Evolutionary conservation across 768 basidiomycete species (phyloP).

Genomic region (Termitomyces bulborhizus): DNA sequence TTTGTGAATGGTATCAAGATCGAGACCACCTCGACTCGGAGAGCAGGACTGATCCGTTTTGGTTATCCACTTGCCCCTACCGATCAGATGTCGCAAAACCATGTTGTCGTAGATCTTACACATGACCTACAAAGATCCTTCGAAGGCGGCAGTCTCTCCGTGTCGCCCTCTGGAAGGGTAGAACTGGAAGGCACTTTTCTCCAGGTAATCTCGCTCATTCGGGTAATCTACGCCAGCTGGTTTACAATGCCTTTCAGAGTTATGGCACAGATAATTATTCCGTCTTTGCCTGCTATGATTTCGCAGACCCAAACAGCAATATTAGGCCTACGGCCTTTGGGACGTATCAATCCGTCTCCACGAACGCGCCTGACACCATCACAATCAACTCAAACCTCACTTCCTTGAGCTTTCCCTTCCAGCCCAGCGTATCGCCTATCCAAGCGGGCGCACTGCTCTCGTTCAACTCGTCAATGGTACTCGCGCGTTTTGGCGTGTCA

Average conservation of each 20-base stretch:
- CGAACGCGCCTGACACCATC: slow-evolving; percentile 26
- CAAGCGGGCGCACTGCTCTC: slow-evolving; percentile 41
- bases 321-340: slow-evolving; percentile 25
- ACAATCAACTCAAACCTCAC: slow-evolving; percentile 26
- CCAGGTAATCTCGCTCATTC: slow-evolving; percentile 23
- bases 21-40: slow-evolving; percentile 55
- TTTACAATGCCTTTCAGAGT: slow-evolving; percentile 23
- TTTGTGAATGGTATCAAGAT: slow-evolving; percentile 41
- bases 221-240: background rate
- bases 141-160: slow-evolving; percentile 33
- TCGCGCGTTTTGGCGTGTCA: slow-evolving; percentile 53
- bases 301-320: slow-evolving; percentile 21
- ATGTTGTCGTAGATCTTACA: slow-evolving; percentile 42
- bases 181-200: slow-evolving; percentile 37
- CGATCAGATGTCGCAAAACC: slow-evolving; percentile 28
- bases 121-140: slow-evolving; percentile 43
- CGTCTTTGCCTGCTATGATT: slow-evolving; percentile 43
- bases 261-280: slow-evolving; percentile 45
- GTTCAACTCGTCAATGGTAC: slow-evolving; percentile 31
- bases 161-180: slow-evolving; percentile 28
- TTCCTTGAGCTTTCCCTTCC: slow-evolving; percentile 31
- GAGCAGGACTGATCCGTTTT: slow-evolving; percentile 54
- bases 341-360: slow-evolving; percentile 32
- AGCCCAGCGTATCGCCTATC: slow-evolving; percentile 27
- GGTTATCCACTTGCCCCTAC: slow-evolving; percentile 38